A percentile compares a stretch with the other conserved stretches of the same genome.
Conservation (phyloP, 306 rosid genomes). For the Benincasa hispida region DNA sequence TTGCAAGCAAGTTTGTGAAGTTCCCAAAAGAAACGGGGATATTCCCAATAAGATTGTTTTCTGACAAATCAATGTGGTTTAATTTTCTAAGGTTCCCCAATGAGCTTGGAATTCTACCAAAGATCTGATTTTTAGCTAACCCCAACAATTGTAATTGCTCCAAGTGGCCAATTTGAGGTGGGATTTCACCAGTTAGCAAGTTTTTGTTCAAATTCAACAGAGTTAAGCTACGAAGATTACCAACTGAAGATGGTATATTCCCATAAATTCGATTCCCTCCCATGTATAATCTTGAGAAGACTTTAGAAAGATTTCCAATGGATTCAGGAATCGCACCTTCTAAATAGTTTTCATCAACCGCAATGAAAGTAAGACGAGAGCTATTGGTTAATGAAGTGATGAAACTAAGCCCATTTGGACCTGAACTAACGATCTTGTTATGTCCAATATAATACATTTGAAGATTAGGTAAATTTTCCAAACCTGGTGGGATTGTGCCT, state of each 20-base stretch:
- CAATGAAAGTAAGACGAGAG: constrained; percentile 36
- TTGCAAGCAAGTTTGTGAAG: constrained; percentile 28
- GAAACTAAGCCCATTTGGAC: constrained; percentile 34
- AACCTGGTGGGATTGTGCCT: constrained; percentile 63
- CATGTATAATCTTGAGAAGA: constrained; percentile 38
- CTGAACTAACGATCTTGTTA: constrained; percentile 38
- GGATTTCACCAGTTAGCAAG: constrained; percentile 46
- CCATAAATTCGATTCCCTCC: constrained; percentile 55
- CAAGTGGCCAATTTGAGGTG: constrained; percentile 39
- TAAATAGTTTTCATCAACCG: constrained; percentile 37
- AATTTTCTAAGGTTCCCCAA: constrained; percentile 43
- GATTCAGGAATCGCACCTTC: constrained; percentile 57
- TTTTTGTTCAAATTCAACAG: constrained; percentile 50
- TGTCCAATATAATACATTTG: constrained; percentile 49
- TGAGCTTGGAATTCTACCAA: constrained; percentile 44
- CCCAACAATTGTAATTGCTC: constrained; percentile 30
- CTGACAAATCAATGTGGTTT: constrained; percentile 41
- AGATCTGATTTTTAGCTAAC: constrained; percentile 34
- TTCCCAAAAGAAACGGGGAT: constrained; percentile 39
- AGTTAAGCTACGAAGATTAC: constrained; percentile 35
- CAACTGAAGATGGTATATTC: constrained; percentile 46
- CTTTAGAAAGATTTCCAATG: constrained; percentile 55
- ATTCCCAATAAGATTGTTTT: constrained; percentile 29
- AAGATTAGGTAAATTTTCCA: constrained; percentile 53
- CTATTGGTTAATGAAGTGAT: constrained; percentile 45